A percentile compares a stretch with the other conserved stretches of the same genome.
Conservation (phyloP, 2,329 filamentous ascomycete genomes). For the Ophiocordyceps robertsii region DNA sequence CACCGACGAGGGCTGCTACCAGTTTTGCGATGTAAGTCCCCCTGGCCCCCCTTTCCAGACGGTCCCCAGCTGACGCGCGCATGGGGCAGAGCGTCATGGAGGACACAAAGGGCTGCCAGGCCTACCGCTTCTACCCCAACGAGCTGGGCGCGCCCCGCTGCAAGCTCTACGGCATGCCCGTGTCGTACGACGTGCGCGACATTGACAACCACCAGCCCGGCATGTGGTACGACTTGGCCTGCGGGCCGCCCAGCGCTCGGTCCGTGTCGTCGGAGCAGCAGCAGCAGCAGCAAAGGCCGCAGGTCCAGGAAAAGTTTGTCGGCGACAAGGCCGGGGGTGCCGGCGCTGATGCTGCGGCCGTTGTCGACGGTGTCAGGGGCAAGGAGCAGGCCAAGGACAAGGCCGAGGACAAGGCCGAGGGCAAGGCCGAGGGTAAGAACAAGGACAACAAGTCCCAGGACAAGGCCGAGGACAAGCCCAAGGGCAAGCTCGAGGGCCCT, state of each 20-base stretch:
- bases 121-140: slow-evolving; percentile 21
- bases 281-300: no score
- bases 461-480: no score
- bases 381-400: no score
- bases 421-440: no score
- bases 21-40: slow-evolving; percentile 24
- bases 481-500: no score
- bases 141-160: slow-evolving; percentile 18
- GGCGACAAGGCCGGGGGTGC: no score
- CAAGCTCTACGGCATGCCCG: slow-evolving; percentile 20
- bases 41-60: not conserved
- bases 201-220: slow-evolving; percentile 15
- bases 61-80: not conserved
- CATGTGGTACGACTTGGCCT: slow-evolving; percentile 22
- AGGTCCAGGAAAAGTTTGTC: no score
- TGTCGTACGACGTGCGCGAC: slow-evolving; percentile 14
- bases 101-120: slow-evolving; percentile 17
- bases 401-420: no score
- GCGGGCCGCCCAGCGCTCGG: slow-evolving; percentile 16
- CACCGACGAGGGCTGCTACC: slow-evolving; percentile 25
- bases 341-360: no score
- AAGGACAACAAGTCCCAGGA: no score
- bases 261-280: no score
- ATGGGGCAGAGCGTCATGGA: slow-evolving; percentile 16
- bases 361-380: no score